Percentiles rank a stretch among this genome's conserved stretches.
Evolutionary conservation across 768 basidiomycete genomes (phyloP).

Genomic region (Lentinula aciculospora): DNA sequence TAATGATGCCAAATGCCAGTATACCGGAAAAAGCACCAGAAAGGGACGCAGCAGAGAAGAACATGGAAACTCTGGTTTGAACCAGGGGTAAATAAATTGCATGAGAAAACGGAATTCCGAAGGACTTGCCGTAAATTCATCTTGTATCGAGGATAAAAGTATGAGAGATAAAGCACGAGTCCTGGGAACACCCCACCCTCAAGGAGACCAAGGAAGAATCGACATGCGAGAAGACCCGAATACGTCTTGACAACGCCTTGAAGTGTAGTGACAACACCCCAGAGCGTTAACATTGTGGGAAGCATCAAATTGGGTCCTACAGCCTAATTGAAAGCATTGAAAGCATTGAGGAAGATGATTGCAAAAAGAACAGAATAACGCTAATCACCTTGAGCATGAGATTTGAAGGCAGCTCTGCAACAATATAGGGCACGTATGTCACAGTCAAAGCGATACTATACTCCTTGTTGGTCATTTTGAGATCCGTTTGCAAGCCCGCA

Average conservation of each 20-base stretch:
- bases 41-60: conserved; percentile 49
- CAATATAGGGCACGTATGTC: conserved; percentile 50
- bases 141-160: conserved; percentile 42
- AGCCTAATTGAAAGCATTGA: conserved; percentile 21
- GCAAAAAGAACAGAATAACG: neutral
- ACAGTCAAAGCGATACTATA: conserved; percentile 47
- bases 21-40: conserved; percentile 68
- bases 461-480: conserved; percentile 42
- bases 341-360: too few species aligned
- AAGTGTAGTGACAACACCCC: conserved; percentile 62
- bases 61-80: conserved; percentile 27
- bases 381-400: conserved; percentile 44
- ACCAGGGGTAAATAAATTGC: conserved; percentile 31
- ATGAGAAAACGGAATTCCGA: neutral
- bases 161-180: conserved; percentile 17
- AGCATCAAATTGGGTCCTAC: conserved; percentile 55
- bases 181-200: conserved; percentile 58
- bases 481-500: conserved; percentile 52
- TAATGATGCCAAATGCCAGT: conserved; percentile 58
- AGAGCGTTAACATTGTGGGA: conserved; percentile 56
- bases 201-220: conserved; percentile 49
- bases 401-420: conserved; percentile 57
- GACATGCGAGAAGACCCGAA: conserved; percentile 36
- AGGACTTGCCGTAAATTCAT: conserved; percentile 40
- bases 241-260: conserved; percentile 54